These are phyloP conservation scores for Aspergillus cristatus DNA, from an alignment of 495 filamentous ascomycete species.

Conservation along the genomic window DNA sequence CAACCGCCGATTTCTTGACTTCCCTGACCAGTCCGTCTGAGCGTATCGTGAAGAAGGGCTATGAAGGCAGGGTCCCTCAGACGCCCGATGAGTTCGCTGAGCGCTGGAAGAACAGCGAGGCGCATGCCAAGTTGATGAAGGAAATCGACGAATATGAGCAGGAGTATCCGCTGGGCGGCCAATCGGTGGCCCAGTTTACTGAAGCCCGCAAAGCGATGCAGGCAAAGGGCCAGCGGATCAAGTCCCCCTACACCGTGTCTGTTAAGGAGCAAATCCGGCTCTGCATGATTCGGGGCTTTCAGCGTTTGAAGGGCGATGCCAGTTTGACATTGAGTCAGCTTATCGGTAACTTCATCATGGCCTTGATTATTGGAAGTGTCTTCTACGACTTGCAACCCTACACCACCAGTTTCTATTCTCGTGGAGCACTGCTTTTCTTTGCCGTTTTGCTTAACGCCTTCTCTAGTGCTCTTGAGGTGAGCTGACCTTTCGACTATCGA, in stretches of 20 bases:
- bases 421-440: conserved; percentile 86
- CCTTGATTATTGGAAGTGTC: conserved; percentile 77
- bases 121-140: conserved; percentile 39
- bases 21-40: conserved; percentile 62
- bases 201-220: conserved; percentile 37
- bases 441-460: conserved; percentile 88
- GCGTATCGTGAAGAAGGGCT: conserved; percentile 56
- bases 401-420: conserved; percentile 69
- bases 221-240: conserved; percentile 28
- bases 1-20: conserved; percentile 67
- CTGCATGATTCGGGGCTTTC: conserved; percentile 44
- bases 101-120: conserved; percentile 48
- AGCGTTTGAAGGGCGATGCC: conserved; percentile 61
- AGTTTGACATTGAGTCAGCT: conserved; percentile 63
- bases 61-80: conserved; percentile 54
- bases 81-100: conserved; percentile 64
- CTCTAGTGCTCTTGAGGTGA: conserved; percentile 66
- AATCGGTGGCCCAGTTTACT: conserved; percentile 29
- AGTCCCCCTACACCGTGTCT: conserved; percentile 40
- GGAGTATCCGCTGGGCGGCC: conserved; percentile 30
- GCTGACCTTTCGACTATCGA: conserved; percentile 1
- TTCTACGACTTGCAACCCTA: conserved; percentile 67
- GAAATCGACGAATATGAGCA: conserved; percentile 49
- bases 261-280: conserved; percentile 39
- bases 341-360: conserved; percentile 74